Evolutionary conservation across 805 yeast genomes (phyloP).

Genomic region (Candida pini): DNA sequence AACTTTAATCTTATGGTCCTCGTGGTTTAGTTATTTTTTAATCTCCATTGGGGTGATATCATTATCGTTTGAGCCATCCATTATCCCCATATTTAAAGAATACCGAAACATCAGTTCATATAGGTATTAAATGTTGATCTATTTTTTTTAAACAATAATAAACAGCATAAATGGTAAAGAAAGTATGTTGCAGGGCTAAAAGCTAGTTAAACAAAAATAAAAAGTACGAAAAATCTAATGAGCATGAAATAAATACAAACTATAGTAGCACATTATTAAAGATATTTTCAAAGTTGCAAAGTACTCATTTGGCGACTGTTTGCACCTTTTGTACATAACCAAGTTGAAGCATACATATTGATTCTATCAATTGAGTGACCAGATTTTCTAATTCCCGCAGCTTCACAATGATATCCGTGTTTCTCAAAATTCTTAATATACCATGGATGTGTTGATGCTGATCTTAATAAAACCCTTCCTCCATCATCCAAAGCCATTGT

Average conservation of each 20-base stretch:
- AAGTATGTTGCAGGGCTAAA: too few species aligned
- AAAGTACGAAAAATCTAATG: neutral
- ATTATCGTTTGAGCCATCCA: too few species aligned
- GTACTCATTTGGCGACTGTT: constrained; percentile 44
- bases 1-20: too few species aligned
- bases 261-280: neutral
- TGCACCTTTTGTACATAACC: constrained; percentile 63
- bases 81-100: too few species aligned
- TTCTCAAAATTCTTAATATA: constrained; percentile 63
- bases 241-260: neutral
- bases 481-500: constrained; percentile 55
- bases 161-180: too few species aligned
- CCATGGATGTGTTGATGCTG: constrained; percentile 75
- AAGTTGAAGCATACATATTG: constrained; percentile 85
- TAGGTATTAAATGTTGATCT: too few species aligned
- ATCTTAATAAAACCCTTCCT: constrained; percentile 72
- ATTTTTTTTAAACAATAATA: too few species aligned
- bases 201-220: too few species aligned
- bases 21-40: too few species aligned
- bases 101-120: too few species aligned
- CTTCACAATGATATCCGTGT: constrained; percentile 59
- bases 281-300: constrained; percentile 23
- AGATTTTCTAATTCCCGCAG: constrained; percentile 62
- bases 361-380: constrained; percentile 71
- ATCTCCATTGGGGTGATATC: too few species aligned